Evolutionary conservation across 2,329 filamentous ascomycete species (phyloP).

Genomic region (Colletotrichum abscissum): DNA sequence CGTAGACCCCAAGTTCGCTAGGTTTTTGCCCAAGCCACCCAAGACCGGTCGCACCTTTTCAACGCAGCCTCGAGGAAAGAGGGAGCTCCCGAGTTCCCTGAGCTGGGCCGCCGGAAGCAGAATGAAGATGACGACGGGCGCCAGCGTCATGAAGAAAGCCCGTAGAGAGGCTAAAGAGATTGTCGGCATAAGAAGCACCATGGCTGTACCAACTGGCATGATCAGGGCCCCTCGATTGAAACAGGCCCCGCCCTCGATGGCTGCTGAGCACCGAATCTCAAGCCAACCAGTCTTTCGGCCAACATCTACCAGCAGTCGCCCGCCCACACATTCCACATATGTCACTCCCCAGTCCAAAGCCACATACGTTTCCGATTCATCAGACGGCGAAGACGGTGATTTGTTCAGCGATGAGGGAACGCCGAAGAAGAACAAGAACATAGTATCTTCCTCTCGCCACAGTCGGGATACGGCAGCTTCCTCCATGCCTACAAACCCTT

Average conservation of each 20-base stretch:
- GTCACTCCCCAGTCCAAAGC: slow-evolving; percentile 38
- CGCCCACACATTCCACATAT: slow-evolving; percentile 15
- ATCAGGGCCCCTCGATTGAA: slow-evolving; percentile 47
- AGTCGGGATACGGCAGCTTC: slow-evolving; percentile 1
- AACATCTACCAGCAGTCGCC: slow-evolving; percentile 21
- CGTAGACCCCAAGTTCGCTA: slow-evolving; percentile 54
- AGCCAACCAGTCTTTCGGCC: slow-evolving; percentile 49
- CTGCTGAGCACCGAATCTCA: slow-evolving; percentile 62
- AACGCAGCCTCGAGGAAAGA: slow-evolving; percentile 40
- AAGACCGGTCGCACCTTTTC: slow-evolving; percentile 45
- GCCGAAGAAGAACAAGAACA: slow-evolving; percentile 12
- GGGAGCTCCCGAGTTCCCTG: slow-evolving; percentile 47
- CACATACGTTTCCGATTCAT: slow-evolving; percentile 54
- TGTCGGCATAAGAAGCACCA: slow-evolving; percentile 46
- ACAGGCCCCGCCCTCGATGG: slow-evolving; percentile 63
- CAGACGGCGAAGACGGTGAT: slow-evolving; percentile 20
- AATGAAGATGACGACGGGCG: slow-evolving; percentile 62
- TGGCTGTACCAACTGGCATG: slow-evolving; percentile 39
- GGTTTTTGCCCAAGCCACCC: slow-evolving; percentile 55
- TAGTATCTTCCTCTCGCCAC: slow-evolving; percentile 3
- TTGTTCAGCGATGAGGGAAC: slow-evolving; percentile 25
- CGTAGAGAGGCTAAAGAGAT: slow-evolving; percentile 68
- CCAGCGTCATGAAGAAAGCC: slow-evolving; percentile 67
- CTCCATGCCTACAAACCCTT: not conserved
- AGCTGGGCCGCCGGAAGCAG: slow-evolving; percentile 60